Percentiles rank a stretch among this genome's conserved stretches.
Evolutionary conservation across 441 rosid species (phyloP).

Genomic region (Heliophila coronopifolia): DNA sequence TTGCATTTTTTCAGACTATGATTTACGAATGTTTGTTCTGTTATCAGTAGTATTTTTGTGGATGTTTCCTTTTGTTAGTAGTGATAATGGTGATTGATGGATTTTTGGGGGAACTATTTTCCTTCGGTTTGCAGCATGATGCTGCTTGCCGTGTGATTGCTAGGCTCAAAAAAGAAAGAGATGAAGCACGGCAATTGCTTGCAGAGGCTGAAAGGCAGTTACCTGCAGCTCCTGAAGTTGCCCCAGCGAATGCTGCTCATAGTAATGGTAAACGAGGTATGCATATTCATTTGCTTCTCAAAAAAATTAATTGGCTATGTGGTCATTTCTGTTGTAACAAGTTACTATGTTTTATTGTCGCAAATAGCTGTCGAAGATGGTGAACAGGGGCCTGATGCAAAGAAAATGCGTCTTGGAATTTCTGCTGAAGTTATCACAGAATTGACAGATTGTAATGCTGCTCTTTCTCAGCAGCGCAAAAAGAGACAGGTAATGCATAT

Average conservation of each 20-base stretch:
- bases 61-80: not conserved
- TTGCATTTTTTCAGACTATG: not conserved
- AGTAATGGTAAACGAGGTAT: conserved; percentile 91
- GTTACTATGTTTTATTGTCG: conserved; percentile 18
- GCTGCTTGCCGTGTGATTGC: conserved; percentile 99
- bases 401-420: conserved; percentile 72
- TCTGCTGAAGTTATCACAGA: conserved; percentile 55
- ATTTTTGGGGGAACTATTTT: conserved; percentile 1
- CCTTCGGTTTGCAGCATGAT: conserved; percentile 62
- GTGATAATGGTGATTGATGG: conserved; percentile 1
- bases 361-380: conserved; percentile 53
- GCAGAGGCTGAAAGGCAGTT: conserved; percentile 76
- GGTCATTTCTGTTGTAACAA: not conserved
- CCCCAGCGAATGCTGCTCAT: conserved; percentile 41
- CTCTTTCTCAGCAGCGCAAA: conserved; percentile 90
- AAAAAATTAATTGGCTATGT: not conserved
- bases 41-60: not conserved
- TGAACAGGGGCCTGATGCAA: conserved; percentile 58
- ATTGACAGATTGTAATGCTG: conserved; percentile 77
- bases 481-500: conserved; percentile 65
- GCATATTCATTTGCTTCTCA: conserved; percentile 6
- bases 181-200: conserved; percentile 84
- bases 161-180: conserved; percentile 90
- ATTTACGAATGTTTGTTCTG: not conserved
- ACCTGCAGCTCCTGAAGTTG: conserved; percentile 47